phyloP scores from a whole-genome alignment of 495 filamentous ascomycete species.

The Hyaloscypha variabilis region DNA sequence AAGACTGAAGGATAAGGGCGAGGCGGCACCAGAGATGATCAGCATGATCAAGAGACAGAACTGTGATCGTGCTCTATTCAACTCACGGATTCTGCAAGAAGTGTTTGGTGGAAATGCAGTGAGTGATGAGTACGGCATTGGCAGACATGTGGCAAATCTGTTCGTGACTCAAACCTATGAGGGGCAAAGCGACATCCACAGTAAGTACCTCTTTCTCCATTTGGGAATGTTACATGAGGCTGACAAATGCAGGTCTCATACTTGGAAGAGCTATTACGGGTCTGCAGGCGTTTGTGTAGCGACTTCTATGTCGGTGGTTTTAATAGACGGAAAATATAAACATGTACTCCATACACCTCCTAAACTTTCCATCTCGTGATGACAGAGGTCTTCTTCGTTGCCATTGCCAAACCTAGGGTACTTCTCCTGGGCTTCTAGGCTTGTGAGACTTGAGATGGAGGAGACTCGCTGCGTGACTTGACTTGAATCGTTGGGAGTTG shows the following conservation, averaged over 20 bases:
- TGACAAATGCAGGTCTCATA: constrained; percentile 52
- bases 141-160: constrained; percentile 91
- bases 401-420: background rate
- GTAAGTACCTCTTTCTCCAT: constrained; percentile 21
- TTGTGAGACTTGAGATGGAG: background rate
- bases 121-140: constrained; percentile 94
- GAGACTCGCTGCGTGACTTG: background rate
- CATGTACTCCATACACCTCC: background rate
- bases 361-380: background rate
- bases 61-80: constrained; percentile 85
- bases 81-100: constrained; percentile 84
- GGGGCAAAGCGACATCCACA: constrained; percentile 93
- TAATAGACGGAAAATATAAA: background rate
- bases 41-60: constrained; percentile 98
- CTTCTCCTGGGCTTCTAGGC: background rate
- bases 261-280: constrained; percentile 65
- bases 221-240: constrained; percentile 3
- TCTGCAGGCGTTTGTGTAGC: constrained; percentile 57
- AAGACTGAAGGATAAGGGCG: constrained; percentile 87
- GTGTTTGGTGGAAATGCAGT: constrained; percentile 97
- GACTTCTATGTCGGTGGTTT: background rate
- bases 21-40: constrained; percentile 93
- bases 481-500: background rate
- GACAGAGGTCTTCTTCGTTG: background rate
- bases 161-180: constrained; percentile 99